Conservation (phyloP, 164 flowering plant genomes). For the Chloranthus sessilifolius region DNA sequence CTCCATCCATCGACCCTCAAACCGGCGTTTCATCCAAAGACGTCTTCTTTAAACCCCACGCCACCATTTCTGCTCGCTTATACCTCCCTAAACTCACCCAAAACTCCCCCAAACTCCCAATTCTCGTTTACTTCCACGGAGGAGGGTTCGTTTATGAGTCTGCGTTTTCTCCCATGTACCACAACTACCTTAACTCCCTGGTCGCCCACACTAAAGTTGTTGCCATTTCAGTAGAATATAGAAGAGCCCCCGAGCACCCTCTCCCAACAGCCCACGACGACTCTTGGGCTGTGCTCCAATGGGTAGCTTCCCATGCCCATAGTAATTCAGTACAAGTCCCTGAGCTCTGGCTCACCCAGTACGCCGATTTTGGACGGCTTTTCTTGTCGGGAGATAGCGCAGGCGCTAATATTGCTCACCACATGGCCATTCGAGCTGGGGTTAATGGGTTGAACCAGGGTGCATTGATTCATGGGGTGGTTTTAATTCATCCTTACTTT, state of each 20-base stretch:
- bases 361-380: conserved; percentile 32
- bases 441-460: conserved; percentile 1
- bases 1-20: too few species aligned
- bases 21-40: too few species aligned
- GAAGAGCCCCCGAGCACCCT: conserved; percentile 7
- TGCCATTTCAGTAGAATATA: conserved; percentile 4
- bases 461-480: not conserved
- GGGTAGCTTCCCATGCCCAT: too few species aligned
- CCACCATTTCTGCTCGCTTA: too few species aligned
- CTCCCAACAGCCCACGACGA: conserved; percentile 7
- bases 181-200: not conserved
- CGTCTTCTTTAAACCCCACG: too few species aligned
- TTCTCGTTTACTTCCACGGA: conserved; percentile 11
- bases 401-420: conserved; percentile 45
- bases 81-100: too few species aligned
- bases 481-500: conserved; percentile 10
- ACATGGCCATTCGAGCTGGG: conserved; percentile 15
- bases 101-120: too few species aligned
- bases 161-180: conserved; percentile 1
- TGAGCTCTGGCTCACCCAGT: conserved; percentile 32
- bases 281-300: conserved; percentile 9
- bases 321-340: too few species aligned
- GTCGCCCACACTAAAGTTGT: not conserved
- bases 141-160: conserved; percentile 5
- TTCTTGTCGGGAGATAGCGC: conserved; percentile 56